These are phyloP conservation scores for Tylopilus subfusipes DNA, from an alignment of 768 basidiomycete species.

Conservation along the genomic window DNA sequence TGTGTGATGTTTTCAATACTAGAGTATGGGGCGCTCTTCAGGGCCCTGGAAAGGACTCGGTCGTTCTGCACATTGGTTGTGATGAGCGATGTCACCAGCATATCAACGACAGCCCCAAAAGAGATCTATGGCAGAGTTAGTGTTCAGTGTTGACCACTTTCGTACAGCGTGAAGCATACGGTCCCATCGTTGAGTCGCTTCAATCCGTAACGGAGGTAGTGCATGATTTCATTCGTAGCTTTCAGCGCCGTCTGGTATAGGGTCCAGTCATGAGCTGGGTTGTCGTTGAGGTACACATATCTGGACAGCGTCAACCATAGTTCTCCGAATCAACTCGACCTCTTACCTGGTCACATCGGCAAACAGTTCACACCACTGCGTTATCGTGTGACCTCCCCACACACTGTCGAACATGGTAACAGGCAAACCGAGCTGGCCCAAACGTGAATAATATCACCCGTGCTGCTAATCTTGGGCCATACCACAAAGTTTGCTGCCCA, in stretches of 20 bases:
- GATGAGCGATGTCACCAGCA: constrained; percentile 18
- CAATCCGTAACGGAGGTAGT: constrained; percentile 23
- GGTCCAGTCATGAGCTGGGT: constrained; percentile 33
- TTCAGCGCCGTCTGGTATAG: constrained; percentile 26
- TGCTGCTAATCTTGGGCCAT: constrained; percentile 17
- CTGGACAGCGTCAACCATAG: constrained; percentile 18
- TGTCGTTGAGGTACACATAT: constrained; percentile 36
- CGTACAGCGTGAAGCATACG: constrained; percentile 13
- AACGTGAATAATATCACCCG: not conserved
- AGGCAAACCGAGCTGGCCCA: constrained; percentile 29
- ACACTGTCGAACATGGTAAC: constrained; percentile 31
- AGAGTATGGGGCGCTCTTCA: constrained; percentile 2
- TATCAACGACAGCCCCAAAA: constrained; percentile 19
- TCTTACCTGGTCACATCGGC: constrained; percentile 40
- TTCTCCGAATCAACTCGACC: not conserved
- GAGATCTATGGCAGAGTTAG: constrained; percentile 11
- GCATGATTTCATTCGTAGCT: constrained; percentile 26
- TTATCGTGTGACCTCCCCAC: constrained; percentile 40
- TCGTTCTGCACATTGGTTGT: constrained; percentile 24
- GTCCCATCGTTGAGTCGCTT: constrained; percentile 15
- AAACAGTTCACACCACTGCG: constrained; percentile 47
- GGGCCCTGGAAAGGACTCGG: constrained; percentile 15
- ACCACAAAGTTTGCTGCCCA: constrained; percentile 62
- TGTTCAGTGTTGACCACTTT: not conserved
- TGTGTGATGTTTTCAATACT: too few species aligned